A percentile compares a stretch with the other conserved stretches of the same genome.
Evolutionary conservation across 805 yeast genomes (phyloP).

Genomic region (Metschnikowia dekortorum): DNA sequence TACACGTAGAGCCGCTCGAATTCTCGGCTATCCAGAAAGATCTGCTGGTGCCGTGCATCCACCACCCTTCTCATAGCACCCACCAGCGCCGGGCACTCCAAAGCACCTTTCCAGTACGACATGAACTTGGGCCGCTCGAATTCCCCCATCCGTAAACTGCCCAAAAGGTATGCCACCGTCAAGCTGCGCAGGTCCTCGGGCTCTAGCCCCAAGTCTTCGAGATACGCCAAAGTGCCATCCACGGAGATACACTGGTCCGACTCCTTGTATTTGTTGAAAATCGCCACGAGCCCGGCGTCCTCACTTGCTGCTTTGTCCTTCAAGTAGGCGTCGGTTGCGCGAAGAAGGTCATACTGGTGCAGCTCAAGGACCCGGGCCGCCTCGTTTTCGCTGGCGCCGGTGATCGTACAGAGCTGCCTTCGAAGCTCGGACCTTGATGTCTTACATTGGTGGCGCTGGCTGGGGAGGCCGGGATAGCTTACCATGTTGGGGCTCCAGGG

Average conservation of each 20-base stretch:
- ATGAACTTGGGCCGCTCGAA: conserved; percentile 51
- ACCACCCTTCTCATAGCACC: conserved; percentile 41
- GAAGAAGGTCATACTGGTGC: conserved; percentile 25
- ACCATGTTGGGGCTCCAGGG: not conserved
- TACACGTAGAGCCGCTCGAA: conserved; percentile 63
- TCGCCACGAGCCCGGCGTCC: conserved; percentile 16
- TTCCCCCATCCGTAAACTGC: conserved; percentile 62
- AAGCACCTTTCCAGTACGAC: conserved; percentile 48
- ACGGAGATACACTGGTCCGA: conserved; percentile 50
- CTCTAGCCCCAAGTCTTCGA: conserved; percentile 61
- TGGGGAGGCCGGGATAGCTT: not conserved
- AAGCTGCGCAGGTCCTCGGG: conserved; percentile 74
- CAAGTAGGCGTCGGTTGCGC: conserved; percentile 30
- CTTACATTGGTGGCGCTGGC: conserved; percentile 8
- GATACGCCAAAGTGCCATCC: conserved; percentile 70
- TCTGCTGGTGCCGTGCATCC: conserved; percentile 1
- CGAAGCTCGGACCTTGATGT: conserved; percentile 14
- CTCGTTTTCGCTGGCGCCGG: conserved; percentile 30
- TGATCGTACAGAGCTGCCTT: conserved; percentile 36
- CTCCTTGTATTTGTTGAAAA: conserved; percentile 32
- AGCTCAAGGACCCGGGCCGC: conserved; percentile 36
- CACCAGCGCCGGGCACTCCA: conserved; percentile 13
- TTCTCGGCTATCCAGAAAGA: conserved; percentile 30
- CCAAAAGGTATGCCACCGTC: conserved; percentile 64
- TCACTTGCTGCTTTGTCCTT: conserved; percentile 1